These are phyloP conservation scores for Aeschynomene evenia DNA, from an alignment of 306 rosid genomes.

Conservation along the genomic window DNA sequence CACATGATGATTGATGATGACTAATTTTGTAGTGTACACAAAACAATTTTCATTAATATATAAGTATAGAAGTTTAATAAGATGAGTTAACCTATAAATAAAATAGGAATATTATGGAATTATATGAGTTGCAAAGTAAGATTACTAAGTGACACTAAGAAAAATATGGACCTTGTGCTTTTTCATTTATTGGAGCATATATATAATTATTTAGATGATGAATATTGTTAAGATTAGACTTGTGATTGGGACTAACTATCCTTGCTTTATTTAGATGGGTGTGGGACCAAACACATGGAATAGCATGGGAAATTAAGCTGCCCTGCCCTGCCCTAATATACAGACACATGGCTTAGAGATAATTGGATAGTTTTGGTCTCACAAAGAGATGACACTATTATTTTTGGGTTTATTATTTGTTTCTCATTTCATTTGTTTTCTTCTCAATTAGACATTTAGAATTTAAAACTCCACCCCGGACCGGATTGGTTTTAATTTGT, in stretches of 20 bases:
- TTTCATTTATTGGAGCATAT: constrained; percentile 20
- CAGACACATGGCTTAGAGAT: constrained; percentile 41
- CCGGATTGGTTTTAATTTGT: background rate
- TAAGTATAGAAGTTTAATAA: too few relatives aligned
- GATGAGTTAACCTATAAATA: too few relatives aligned
- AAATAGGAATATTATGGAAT: too few relatives aligned
- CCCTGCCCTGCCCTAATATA: constrained; percentile 17
- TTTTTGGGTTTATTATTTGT: background rate
- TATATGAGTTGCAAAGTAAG: too few relatives aligned
- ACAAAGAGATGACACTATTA: constrained; percentile 42
- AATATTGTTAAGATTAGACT: constrained; percentile 40
- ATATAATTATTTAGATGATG: background rate
- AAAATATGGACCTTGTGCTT: constrained; percentile 26
- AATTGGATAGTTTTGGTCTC: constrained; percentile 41
- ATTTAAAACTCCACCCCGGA: background rate
- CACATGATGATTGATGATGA: too few relatives aligned
- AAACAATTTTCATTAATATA: too few relatives aligned
- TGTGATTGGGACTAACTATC: constrained; percentile 52
- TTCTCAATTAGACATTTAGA: constrained; percentile 20
- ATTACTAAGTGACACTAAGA: constrained; percentile 35
- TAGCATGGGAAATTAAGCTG: constrained; percentile 21
- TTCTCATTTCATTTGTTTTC: constrained; percentile 28
- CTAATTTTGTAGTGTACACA: too few relatives aligned
- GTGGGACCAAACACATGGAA: constrained; percentile 34
- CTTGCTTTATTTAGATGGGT: constrained; percentile 19